Base-by-base conservation (phyloP, 805 yeast genomes). In the Clavispora phyllophila region DNA sequence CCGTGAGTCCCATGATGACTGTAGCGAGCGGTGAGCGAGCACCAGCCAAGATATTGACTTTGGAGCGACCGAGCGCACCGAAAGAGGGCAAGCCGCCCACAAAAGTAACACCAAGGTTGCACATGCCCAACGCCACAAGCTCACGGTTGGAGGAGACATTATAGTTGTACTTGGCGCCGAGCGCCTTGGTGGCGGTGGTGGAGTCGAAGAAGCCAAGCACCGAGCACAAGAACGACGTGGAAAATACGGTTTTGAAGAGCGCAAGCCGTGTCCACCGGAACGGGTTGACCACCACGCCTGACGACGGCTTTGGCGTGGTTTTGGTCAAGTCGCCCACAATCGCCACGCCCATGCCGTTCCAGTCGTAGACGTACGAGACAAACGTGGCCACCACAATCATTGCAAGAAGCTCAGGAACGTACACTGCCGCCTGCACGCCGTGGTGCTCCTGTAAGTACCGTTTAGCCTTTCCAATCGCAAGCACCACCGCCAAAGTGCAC, bases 11-110 rank as follows among this genome's bases (percentile, higher is more conserved):
- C 60, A 72, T 54, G 9, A 56, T 45, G 19, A 72, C 51, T 12
- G 65, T 61, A 23, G 65, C 65, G 51, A 72, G 55, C n/a, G 76
- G 76, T 13, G 67, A 48, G 14, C 53, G 54, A 15, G 68, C 68
- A 5, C 96, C 96, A 0, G 68, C 58, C 41, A 49, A 39, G 15
- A 49, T 49, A 38, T 49, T 46, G 20, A 50, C 50, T 42, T 60
- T 62, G n/a, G 68, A 63, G 33, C 69, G 52, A 10, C 69, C 69
- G 38, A 64, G 54, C 0, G 67, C 68, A 1, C 68, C 69, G 47
- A 63, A 64, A 6, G 66, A 57, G 9, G 69, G 69, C 14, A 64
- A 45, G 2, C 66, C 68, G 20, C 67, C 62, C 17, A 62, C 49
- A 23, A 62, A 46, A 14, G 63, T 46, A 22, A 59, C 55, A 2